These are phyloP conservation scores for Triticum timopheevii DNA, from an alignment of 176 grass and related monocot species.

Conservation along the genomic window DNA sequence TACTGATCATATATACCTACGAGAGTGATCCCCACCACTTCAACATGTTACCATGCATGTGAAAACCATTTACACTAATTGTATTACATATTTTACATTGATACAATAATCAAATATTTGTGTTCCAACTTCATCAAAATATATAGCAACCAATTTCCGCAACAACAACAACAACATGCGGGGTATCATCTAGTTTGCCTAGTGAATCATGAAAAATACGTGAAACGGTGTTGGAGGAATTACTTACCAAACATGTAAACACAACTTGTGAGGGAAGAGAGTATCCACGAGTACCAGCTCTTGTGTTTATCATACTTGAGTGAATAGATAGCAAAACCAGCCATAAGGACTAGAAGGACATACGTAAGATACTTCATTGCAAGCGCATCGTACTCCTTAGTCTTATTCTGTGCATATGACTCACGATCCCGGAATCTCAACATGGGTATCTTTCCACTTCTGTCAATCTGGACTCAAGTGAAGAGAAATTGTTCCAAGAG, in stretches of 20 bases:
- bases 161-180: too few relatives aligned
- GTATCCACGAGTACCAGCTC: conserved; percentile 99
- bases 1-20: neutral
- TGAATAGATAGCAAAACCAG: conserved; percentile 79
- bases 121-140: too few relatives aligned
- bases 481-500: neutral
- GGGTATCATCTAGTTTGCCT: neutral
- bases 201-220: neutral
- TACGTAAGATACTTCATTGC: conserved; percentile 97
- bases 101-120: too few relatives aligned
- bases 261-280: conserved; percentile 95
- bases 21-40: too few relatives aligned
- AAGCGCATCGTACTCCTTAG: conserved; percentile 96
- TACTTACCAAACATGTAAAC: conserved; percentile 99
- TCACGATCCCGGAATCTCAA: conserved; percentile 84
- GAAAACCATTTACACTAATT: too few relatives aligned
- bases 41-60: too few relatives aligned
- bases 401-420: conserved; percentile 96
- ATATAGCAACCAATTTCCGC: too few relatives aligned
- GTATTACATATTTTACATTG: too few relatives aligned
- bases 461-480: conserved; percentile 67
- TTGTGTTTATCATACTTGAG: conserved; percentile 91
- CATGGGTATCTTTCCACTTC: conserved; percentile 84
- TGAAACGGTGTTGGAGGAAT: neutral
- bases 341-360: conserved; percentile 76